These are phyloP conservation scores for Trichaptum fuscoviolaceum DNA, from an alignment of 768 basidiomycete genomes.

Conservation along the genomic window DNA sequence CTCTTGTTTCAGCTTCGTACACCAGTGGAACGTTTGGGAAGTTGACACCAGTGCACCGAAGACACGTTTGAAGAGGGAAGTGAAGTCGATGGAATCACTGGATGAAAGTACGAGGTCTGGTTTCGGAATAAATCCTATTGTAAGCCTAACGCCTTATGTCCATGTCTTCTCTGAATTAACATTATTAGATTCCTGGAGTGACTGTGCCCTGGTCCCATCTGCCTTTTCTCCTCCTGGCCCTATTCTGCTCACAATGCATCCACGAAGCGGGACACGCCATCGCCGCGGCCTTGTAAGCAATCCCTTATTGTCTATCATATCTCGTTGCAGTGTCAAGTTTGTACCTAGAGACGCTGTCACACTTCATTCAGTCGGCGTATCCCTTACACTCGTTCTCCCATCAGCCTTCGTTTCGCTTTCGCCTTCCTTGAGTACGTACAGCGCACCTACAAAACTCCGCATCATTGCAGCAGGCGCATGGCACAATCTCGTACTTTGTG, in stretches of 20 bases:
- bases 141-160: constrained; percentile 4
- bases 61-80: constrained; percentile 5
- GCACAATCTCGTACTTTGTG: constrained; percentile 66
- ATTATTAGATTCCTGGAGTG: constrained; percentile 67
- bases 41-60: constrained; percentile 20
- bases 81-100: neutral
- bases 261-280: constrained; percentile 82
- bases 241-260: constrained; percentile 60
- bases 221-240: constrained; percentile 55
- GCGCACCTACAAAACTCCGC: constrained; percentile 43
- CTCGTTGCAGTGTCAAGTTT: neutral
- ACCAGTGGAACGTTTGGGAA: constrained; percentile 15
- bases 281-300: constrained; percentile 66
- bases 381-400: constrained; percentile 59
- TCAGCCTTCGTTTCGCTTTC: constrained; percentile 69
- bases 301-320: neutral
- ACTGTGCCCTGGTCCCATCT: constrained; percentile 74
- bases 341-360: constrained; percentile 56
- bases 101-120: constrained; percentile 13
- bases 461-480: constrained; percentile 71
- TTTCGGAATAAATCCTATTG: constrained; percentile 14
- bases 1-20: constrained; percentile 18
- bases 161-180: constrained; percentile 6
- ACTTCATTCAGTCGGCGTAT: constrained; percentile 54
- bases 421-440: constrained; percentile 33